phyloP scores from a whole-genome alignment of 257 asterid species.

The Przewalskia tangutica region DNA sequence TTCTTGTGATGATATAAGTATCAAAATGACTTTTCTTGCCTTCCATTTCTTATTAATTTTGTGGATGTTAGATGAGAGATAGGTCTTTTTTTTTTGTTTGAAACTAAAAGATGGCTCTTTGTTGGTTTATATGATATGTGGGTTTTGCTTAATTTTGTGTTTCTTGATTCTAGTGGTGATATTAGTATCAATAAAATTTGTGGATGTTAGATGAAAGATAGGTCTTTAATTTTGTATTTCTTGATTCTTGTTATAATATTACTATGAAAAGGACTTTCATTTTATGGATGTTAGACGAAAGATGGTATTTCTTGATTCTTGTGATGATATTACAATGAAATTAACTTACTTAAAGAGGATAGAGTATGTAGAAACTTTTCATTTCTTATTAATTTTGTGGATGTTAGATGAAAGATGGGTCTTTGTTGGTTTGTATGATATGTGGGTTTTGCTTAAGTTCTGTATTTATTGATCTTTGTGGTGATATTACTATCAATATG shows the following conservation, averaged over 20 bases:
- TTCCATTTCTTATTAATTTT: neutral
- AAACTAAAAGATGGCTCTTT: neutral
- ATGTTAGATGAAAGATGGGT: neutral
- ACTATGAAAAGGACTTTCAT: neutral
- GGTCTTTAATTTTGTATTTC: neutral
- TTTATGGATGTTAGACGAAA: neutral
- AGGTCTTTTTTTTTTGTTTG: neutral
- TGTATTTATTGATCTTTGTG: neutral
- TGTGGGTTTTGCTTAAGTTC: neutral
- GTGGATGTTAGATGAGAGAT: neutral
- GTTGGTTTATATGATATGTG: neutral
- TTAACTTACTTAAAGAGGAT: neutral
- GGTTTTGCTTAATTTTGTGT: neutral
- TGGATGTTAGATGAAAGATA: neutral
- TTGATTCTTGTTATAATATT: neutral
- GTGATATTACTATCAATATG: neutral
- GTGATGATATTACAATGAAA: neutral
- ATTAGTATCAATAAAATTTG: neutral
- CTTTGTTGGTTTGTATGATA: neutral
- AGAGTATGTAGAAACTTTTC: neutral
- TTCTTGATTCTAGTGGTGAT: neutral
- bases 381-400: neutral
- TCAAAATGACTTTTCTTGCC: neutral
- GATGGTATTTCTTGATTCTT: neutral
- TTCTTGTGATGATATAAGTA: neutral